These are phyloP conservation scores for Psilocybe tampanensis DNA, from an alignment of 768 basidiomycete species.

Conservation along the genomic window DNA sequence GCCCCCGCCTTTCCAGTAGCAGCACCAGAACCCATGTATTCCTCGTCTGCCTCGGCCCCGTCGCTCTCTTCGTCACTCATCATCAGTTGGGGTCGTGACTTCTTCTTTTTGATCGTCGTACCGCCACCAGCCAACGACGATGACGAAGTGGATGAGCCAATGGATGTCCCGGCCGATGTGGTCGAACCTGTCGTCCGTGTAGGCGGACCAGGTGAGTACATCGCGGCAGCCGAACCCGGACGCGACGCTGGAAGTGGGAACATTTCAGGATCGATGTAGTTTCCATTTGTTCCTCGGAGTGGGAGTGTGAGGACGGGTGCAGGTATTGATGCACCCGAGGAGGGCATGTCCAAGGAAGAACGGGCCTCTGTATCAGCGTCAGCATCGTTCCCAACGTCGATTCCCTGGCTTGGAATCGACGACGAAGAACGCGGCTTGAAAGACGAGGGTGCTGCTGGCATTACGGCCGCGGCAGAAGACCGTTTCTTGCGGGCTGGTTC, in stretches of 20 bases:
- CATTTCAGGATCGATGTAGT: conserved; percentile 32
- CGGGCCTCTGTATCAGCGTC: conserved; percentile 42
- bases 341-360: conserved; percentile 37
- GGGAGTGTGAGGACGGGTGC: conserved; percentile 24
- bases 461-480: conserved; percentile 42
- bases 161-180: conserved; percentile 26
- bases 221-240: conserved; percentile 33
- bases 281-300: conserved; percentile 27
- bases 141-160: conserved; percentile 22
- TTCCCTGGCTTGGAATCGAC: conserved; percentile 9
- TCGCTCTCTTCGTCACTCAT: conserved; percentile 59
- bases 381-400: conserved; percentile 29
- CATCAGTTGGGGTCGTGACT: conserved; percentile 47
- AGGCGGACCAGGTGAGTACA: conserved; percentile 35
- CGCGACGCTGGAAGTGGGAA: conserved; percentile 39
- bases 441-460: conserved; percentile 27
- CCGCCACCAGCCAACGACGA: conserved; percentile 22
- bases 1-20: conserved; percentile 24
- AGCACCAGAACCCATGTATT: conserved; percentile 43
- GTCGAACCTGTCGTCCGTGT: conserved; percentile 30
- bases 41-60: conserved; percentile 72
- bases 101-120: conserved; percentile 48
- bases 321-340: conserved; percentile 19
- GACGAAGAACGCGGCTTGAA: conserved; percentile 28
- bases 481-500: conserved; percentile 46